phyloP scores from a whole-genome alignment of 345 rosid species.

The Salix caprea region DNA sequence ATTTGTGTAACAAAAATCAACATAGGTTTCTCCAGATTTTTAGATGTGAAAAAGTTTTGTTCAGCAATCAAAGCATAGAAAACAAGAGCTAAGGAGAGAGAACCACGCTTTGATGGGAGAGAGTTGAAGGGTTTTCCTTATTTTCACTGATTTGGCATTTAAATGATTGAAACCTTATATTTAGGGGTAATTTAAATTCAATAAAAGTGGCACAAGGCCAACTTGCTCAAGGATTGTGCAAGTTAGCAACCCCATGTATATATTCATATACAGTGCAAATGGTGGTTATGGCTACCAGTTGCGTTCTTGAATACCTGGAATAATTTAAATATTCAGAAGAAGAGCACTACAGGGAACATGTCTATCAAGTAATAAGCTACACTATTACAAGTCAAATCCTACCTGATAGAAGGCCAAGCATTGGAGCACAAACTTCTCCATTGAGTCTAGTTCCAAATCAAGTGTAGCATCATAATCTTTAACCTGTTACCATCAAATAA shows the following conservation, averaged over 20 bases:
- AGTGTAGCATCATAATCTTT: conserved; percentile 94
- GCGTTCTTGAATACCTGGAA: background rate
- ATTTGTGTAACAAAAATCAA: too few species aligned
- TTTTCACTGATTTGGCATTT: too few species aligned
- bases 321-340: background rate
- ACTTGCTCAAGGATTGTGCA: too few species aligned
- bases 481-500: conserved; percentile 44
- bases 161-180: too few species aligned
- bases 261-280: background rate
- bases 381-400: conserved; percentile 8
- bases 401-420: conserved; percentile 98
- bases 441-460: conserved; percentile 81
- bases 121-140: too few species aligned
- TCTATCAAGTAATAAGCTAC: background rate
- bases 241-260: background rate
- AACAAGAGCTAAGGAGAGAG: too few species aligned
- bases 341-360: background rate
- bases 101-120: too few species aligned
- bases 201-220: too few species aligned
- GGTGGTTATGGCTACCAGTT: background rate
- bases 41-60: too few species aligned
- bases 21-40: too few species aligned
- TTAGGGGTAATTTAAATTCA: too few species aligned
- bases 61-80: too few species aligned
- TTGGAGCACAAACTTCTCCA: conserved; percentile 96